Base-by-base conservation (phyloP, 106 monocot genomes). In the Dendrobium officinale region DNA sequence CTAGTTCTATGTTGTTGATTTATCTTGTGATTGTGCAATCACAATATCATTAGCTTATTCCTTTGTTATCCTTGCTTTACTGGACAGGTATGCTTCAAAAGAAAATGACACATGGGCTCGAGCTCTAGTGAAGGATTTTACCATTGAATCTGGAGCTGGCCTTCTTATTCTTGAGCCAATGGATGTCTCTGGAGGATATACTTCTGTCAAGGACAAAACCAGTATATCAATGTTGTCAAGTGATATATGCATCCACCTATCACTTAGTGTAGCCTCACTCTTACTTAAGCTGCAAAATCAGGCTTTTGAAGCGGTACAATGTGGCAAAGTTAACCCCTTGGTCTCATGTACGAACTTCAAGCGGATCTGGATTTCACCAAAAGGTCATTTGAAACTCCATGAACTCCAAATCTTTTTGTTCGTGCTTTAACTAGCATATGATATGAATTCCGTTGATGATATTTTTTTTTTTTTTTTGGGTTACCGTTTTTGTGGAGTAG, bases 71-170 rank as follows among this genome's bases (percentile, higher is more conserved):
- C 13, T 37, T 70, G 75, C n/a, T 83, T 76, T 73, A 55, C 48
- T 79, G 45, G 51, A 82, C 77, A 98, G 97, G 94, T 98, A 86
- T 95, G 94, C 91, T 84, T 81, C 86, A 49, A 98, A 93, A 86
- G 89, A 86, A 78, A 92, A 89, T 78, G 92, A 98, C 75, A 83
- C 91, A 15, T 95, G 94, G 94, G 89, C 91, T 29, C 86, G 89
- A 55, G 85, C 88, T 42, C 86, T 92, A 77, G 81, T 95, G 15
- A 98, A 98, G 84, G 98, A 98, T 85, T 80, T 98, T 16, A 90
- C 95, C 4, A 77, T 98, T 83, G 98, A 98, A 79, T 88, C 98
- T 78, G 98, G 98, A 64, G 92, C 98, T 45, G 98, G 98, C 84
- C 91, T 95, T 79, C 86, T 95, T 73, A 82, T 98, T 88, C 84